A percentile compares a stretch with the other conserved stretches of the same genome.
Conservation (phyloP, 2,329 filamentous ascomycete species). For the Aspergillus tamarii region DNA sequence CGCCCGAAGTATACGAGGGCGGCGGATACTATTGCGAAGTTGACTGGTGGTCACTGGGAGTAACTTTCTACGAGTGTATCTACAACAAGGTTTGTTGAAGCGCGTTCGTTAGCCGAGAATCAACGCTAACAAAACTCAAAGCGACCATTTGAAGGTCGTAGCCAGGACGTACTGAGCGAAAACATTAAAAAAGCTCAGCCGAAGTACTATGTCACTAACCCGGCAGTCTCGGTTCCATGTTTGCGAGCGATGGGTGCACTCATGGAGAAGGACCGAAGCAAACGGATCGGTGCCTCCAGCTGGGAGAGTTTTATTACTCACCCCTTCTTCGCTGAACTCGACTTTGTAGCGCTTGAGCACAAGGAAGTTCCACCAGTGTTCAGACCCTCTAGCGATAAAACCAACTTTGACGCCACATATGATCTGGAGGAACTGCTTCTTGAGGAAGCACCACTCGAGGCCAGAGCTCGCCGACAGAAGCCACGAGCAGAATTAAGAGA, state of each 20-base stretch:
- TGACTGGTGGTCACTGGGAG: conserved; percentile 98
- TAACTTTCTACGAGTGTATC: conserved; percentile 99
- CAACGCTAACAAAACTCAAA: conserved; percentile 47
- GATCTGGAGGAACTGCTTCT: conserved; percentile 91
- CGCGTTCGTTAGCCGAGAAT: not conserved
- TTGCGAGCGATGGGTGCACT: conserved; percentile 85
- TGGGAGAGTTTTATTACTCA: conserved; percentile 86
- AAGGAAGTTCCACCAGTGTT: conserved; percentile 93
- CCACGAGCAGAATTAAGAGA: conserved; percentile 89
- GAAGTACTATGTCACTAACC: conserved; percentile 88
- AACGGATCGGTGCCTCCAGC: conserved; percentile 77
- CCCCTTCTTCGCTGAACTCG: conserved; percentile 83
- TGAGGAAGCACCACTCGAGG: conserved; percentile 93
- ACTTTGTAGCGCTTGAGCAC: conserved; percentile 80
- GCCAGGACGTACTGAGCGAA: conserved; percentile 76
- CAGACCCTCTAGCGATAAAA: conserved; percentile 92
- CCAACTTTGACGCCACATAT: conserved; percentile 98
- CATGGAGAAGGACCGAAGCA: conserved; percentile 76
- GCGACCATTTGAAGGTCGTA: conserved; percentile 91
- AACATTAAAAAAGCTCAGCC: conserved; percentile 81
- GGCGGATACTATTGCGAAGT: conserved; percentile 87
- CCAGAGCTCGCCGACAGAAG: conserved; percentile 88
- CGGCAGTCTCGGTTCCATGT: conserved; percentile 84
- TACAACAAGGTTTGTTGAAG: conserved; percentile 80
- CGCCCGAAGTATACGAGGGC: conserved; percentile 91